Percentiles rank a stretch among this genome's conserved stretches.
These are phyloP conservation scores for Plasmodium fragile DNA, from an alignment of 169 alveolate genomes.

Conservation along the genomic window DNA sequence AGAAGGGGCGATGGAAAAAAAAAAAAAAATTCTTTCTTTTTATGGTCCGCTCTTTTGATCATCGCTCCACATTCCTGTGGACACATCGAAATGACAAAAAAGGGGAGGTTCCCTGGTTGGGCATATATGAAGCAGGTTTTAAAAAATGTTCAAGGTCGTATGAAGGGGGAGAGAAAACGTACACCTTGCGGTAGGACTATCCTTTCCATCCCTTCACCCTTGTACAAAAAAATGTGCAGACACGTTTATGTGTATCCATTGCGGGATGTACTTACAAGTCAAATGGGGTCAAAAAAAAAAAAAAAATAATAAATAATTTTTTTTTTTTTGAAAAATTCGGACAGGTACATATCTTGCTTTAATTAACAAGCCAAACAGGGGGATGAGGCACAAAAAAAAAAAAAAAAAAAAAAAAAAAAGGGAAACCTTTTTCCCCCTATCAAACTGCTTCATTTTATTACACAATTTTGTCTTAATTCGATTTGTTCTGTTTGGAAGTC, in stretches of 20 bases:
- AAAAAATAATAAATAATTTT: neutral
- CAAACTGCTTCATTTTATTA: neutral
- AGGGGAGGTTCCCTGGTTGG: neutral
- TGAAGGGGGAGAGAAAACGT: neutral
- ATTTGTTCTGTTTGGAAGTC: neutral
- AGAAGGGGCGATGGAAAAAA: neutral
- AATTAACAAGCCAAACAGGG: neutral
- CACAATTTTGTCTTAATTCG: neutral
- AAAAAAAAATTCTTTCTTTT: neutral
- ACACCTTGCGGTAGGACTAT: neutral
- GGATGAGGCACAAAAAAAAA: neutral
- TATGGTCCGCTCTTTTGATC: neutral
- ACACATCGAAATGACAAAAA: neutral
- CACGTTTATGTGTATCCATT: neutral
- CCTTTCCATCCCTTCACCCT: neutral
- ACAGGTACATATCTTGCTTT: neutral
- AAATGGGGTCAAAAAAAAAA: neutral
- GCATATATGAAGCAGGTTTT: neutral
- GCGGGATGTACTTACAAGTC: slow-evolving; percentile 11
- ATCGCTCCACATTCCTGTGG: neutral
- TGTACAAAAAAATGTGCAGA: neutral
- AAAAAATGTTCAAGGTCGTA: neutral
- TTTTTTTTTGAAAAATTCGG: neutral
- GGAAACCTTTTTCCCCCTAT: neutral
- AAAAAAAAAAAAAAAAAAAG: neutral